These are phyloP conservation scores for Chlamydomonas asymmetrica DNA, from an alignment of 139 green algal genomes.

Conservation along the genomic window DNA sequence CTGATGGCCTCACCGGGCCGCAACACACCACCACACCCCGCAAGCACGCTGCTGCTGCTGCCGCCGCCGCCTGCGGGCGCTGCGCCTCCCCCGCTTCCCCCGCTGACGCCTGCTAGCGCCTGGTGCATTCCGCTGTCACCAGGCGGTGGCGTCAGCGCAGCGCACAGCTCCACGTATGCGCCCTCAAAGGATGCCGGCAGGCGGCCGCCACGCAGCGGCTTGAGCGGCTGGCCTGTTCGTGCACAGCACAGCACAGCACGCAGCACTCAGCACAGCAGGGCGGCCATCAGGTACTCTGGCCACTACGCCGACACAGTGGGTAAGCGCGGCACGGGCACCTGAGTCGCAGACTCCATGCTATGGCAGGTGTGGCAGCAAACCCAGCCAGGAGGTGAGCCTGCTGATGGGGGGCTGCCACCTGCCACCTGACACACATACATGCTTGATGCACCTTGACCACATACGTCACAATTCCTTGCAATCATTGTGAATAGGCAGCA, in stretches of 20 bases:
- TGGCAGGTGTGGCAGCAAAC: too few relatives aligned
- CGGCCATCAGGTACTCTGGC: neutral
- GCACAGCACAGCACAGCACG: neutral
- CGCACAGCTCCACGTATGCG: conserved; percentile 1
- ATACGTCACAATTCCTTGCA: neutral
- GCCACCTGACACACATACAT: neutral
- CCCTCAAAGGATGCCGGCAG: conserved; percentile 24
- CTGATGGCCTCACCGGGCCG: too few relatives aligned
- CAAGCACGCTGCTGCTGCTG: too few relatives aligned
- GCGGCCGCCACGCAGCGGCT: conserved; percentile 23
- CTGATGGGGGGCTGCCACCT: neutral
- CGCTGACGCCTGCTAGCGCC: too few relatives aligned
- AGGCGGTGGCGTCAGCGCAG: too few relatives aligned
- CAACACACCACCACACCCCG: too few relatives aligned
- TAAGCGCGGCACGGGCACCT: neutral
- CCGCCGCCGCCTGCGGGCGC: too few relatives aligned
- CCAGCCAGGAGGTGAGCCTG: neutral
- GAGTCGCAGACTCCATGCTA: neutral
- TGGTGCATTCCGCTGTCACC: too few relatives aligned
- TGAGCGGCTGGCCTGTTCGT: conserved; percentile 13
- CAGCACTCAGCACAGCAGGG: neutral
- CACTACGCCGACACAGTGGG: neutral
- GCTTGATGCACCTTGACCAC: neutral
- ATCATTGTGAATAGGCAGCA: too few relatives aligned
- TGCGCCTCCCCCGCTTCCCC: neutral